Evolutionary conservation across 495 filamentous ascomycete species (phyloP), one percentile per base, ranked within the genome.

Genomic region (Penicillium silybi): DNA sequence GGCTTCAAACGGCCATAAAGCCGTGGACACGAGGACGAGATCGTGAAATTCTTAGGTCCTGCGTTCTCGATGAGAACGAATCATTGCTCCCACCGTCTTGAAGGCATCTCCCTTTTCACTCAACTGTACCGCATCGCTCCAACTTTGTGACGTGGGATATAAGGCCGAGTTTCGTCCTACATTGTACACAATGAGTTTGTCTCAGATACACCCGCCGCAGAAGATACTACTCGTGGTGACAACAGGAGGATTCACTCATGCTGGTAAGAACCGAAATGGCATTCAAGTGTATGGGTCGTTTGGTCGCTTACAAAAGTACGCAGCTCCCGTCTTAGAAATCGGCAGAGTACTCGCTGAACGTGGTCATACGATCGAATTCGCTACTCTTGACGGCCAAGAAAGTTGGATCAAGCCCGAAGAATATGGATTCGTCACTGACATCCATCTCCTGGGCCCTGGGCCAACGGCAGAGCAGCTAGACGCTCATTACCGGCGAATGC

Each of bases 241-340:
- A 2, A 58, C 54, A 2, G 64, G 64, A 44, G 61, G 64, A 4
- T 67, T 58, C 27, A 64, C 64, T 10, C 56, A 61, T 48, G 61
- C 64, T 19, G 56, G 64, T 67, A 55, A 48, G 54, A 20, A 9
- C 56, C 53, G 6, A 10, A 2, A 7, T 29, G 26, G 3, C 26
- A 29, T 29, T 29, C 4, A 29, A 2, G 26, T 29, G 26, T 4
- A 26, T 26, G 26, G 26, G 26, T 9, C 26, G 9, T 29, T 29
- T 23, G 22, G 6, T 23, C 26, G 26, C 7, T 29, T 5, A 29
- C 26, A 9, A 53, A 34, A 11, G 52, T 11, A 41, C 6, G 50
- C 56, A 65, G 71, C 54, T 16, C 68, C 70, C 9, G 57, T 73
- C 18, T 50, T 75, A 13, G 70, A 75, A 47, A 43, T 75, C 6